Percentiles rank a stretch among this genome's conserved stretches.
phyloP scores from a whole-genome alignment of 2,329 filamentous ascomycete species.

The Fonsecaea erecta region DNA sequence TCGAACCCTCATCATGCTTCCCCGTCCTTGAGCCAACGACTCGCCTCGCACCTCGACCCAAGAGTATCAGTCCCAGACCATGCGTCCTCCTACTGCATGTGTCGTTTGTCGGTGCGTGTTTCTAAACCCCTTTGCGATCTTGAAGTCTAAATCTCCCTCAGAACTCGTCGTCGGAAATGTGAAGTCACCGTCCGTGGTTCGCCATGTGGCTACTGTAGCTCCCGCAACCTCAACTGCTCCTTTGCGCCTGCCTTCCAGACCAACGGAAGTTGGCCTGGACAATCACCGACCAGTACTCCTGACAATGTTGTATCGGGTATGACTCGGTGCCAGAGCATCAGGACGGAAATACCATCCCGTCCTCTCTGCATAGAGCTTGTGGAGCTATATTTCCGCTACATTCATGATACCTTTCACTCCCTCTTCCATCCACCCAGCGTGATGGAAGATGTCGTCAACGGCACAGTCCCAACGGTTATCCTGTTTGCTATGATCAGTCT shows the following conservation, averaged over 20 bases:
- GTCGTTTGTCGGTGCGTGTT: constrained; percentile 28
- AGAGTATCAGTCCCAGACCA: neutral
- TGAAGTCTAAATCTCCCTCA: constrained; percentile 3
- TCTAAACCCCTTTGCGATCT: neutral
- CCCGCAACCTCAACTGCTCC: constrained; percentile 27
- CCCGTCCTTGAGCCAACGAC: neutral
- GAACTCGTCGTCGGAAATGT: constrained; percentile 29
- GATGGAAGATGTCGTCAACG: constrained; percentile 28
- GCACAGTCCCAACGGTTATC: constrained; percentile 21
- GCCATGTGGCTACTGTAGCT: constrained; percentile 28
- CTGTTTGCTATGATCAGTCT: constrained; percentile 28
- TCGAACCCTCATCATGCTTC: neutral
- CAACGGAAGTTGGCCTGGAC: neutral
- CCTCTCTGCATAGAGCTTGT: constrained; percentile 32
- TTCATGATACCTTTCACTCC: constrained; percentile 33
- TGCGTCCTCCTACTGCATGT: constrained; percentile 34
- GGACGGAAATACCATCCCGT: constrained; percentile 18
- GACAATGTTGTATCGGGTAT: constrained; percentile 1
- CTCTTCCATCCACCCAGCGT: constrained; percentile 35
- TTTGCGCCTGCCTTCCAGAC: constrained; percentile 4
- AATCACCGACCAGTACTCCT: constrained; percentile 17
- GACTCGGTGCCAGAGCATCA: constrained; percentile 18
- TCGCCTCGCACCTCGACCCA: neutral
- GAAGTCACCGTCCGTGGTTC: constrained; percentile 20
- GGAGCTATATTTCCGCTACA: constrained; percentile 35